phyloP scores from a whole-genome alignment of 1,284 basidiomycete species.

The Tetrapyrgos nigripes region DNA sequence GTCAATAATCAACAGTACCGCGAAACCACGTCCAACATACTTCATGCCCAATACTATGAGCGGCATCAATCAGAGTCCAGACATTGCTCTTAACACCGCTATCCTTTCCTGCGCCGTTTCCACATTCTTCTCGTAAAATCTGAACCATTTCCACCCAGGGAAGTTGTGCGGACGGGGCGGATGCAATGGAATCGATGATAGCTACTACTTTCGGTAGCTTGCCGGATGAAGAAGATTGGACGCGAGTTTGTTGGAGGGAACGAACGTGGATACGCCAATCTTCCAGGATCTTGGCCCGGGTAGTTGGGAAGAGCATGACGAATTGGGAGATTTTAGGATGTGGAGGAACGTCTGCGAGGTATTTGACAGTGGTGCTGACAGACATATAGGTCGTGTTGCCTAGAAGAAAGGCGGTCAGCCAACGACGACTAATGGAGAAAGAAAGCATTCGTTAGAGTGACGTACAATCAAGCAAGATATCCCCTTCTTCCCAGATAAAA shows the following conservation, averaged over 20 bases:
- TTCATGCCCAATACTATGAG: conserved; percentile 79
- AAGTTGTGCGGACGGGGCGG: conserved; percentile 72
- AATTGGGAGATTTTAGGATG: conserved; percentile 59
- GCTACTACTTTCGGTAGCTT: conserved; percentile 51
- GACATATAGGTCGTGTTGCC: conserved; percentile 75
- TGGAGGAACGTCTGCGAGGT: conserved; percentile 64
- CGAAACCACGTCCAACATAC: conserved; percentile 30
- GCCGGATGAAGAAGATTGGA: not conserved
- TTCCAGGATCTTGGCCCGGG: conserved; percentile 63
- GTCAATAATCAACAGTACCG: not conserved
- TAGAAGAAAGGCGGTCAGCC: conserved; percentile 30
- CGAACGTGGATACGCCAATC: conserved; percentile 54
- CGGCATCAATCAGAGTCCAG: conserved; percentile 82
- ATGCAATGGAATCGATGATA: conserved; percentile 78
- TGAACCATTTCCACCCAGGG: conserved; percentile 84
- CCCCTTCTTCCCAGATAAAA: conserved; percentile 53
- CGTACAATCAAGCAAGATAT: conserved; percentile 53
- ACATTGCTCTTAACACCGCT: no score
- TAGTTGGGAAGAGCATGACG: conserved; percentile 66
- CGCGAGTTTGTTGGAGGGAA: not conserved
- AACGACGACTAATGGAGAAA: not conserved
- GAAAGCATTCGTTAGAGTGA: conserved; percentile 13
- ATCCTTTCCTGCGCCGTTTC: not conserved
- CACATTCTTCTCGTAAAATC: conserved; percentile 62
- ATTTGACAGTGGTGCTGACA: conserved; percentile 61